These are phyloP conservation scores for Magnolia sinica DNA, from an alignment of 164 flowering plant genomes.

Conservation along the genomic window DNA sequence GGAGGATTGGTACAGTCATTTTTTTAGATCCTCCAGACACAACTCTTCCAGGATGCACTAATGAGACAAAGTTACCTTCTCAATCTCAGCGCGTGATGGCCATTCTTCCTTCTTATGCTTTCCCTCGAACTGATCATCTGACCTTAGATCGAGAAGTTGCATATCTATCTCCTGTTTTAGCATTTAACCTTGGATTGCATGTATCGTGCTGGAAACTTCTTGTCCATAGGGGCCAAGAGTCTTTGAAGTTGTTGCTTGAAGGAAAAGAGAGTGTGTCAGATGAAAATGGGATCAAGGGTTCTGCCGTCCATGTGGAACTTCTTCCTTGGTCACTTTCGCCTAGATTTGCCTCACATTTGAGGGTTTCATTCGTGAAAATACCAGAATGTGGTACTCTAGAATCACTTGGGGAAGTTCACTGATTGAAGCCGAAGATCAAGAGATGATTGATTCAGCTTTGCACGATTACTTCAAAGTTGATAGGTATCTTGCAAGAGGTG, in stretches of 20 bases:
- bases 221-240: constrained; percentile 55
- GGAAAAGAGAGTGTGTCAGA: constrained; percentile 22
- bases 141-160: constrained; percentile 43
- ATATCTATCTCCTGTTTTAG: constrained; percentile 68
- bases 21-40: constrained; percentile 59
- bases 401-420: constrained; percentile 47
- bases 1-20: constrained; percentile 62
- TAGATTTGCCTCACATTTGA: constrained; percentile 77
- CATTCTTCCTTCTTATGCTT: constrained; percentile 52
- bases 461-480: constrained; percentile 69
- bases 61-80: constrained; percentile 12
- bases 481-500: constrained; percentile 72
- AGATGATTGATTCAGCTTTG: constrained; percentile 66
- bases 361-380: constrained; percentile 80
- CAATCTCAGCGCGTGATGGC: constrained; percentile 32
- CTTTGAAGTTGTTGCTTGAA: constrained; percentile 47
- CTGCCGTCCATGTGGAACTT: constrained; percentile 38
- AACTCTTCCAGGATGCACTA: constrained; percentile 5
- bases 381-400: constrained; percentile 85
- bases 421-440: constrained; percentile 68
- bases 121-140: constrained; percentile 23
- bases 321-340: constrained; percentile 45
- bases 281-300: constrained; percentile 20
- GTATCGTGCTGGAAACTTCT: constrained; percentile 60
- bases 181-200: constrained; percentile 80